Evolutionary conservation across 352 stramenopile species (phyloP), one percentile per base, ranked within the genome.

Genomic region (Phytophthora nicotianae): DNA sequence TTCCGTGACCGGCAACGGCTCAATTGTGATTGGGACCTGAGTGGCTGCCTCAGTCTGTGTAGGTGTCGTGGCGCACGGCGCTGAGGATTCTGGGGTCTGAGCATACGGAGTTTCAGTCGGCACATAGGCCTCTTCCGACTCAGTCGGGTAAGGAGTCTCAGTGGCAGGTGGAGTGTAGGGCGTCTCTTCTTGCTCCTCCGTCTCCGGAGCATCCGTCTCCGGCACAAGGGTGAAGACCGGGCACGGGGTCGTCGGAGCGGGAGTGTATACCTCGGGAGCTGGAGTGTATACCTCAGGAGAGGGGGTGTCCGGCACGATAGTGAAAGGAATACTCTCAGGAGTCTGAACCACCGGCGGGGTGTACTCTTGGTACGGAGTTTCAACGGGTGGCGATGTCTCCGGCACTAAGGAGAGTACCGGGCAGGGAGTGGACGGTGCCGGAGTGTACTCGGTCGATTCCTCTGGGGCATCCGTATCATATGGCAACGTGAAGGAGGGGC

Each of bases 161-260:
- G 50, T 66, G 11, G 14, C 35, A 6, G 20, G 17, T 26, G 60
- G 60, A 9, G 53, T 59, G 47, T 65, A 62, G 2, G 33, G 33
- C 0, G 38, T 58, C 2, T 11, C 3, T n/a, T 64, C 56, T 50
- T 56, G 33, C 21, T 23, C 38, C 16, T 33, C n/a, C 16, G 46
- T 40, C 33, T 56, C 23, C 3, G 61, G 46, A 2, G 55, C 61
- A 7, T 54, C 27, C 7, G 62, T 70, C 19, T 65, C 54, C 3
- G 61, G 53, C 0, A 68, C 43, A 5, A 61, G 4, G 7, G 50
- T 52, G 21, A 68, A 49, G 0, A 19, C 5, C 13, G 53, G 60
- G 14, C 53, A 70, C 10, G 65, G 65, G 4, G 54, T 65, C 20
- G 52, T 62, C 9, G 64, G 58, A 5, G 52, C 53, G 19, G 62